Conservation (phyloP, 768 basidiomycete species). For the Lactifluus pinguis region DNA sequence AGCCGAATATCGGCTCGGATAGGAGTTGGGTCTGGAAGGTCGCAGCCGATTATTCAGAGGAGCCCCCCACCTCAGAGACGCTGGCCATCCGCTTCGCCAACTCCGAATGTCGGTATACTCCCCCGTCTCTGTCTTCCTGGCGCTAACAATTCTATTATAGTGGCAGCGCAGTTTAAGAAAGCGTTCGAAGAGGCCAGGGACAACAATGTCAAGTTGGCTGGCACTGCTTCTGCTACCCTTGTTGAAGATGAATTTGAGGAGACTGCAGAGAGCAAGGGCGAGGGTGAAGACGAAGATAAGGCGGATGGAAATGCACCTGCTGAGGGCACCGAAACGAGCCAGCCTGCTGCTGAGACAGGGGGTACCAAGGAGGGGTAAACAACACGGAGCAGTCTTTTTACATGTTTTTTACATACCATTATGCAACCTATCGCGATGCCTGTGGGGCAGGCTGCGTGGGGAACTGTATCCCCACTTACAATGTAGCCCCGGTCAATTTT, state of each 20-base stretch:
- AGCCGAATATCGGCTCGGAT: conserved; percentile 97
- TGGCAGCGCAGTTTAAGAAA: conserved; percentile 82
- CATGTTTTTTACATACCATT: conserved; percentile 19
- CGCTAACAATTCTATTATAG: conserved; percentile 27
- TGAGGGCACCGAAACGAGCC: conserved; percentile 20
- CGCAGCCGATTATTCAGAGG: conserved; percentile 88
- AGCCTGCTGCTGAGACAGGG: conserved; percentile 25
- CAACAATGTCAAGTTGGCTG: conserved; percentile 38
- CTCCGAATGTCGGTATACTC: conserved; percentile 65
- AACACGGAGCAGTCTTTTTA: neutral
- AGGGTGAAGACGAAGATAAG: conserved; percentile 23
- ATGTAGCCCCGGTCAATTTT: neutral
- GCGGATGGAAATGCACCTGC: conserved; percentile 22
- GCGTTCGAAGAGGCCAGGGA: conserved; percentile 82
- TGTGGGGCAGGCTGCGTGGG: neutral
- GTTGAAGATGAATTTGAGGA: conserved; percentile 28
- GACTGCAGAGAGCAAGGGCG: conserved; percentile 17
- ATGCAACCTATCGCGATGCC: conserved; percentile 3
- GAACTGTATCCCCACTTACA: conserved; percentile 5
- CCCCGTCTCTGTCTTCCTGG: neutral
- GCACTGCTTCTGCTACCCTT: conserved; percentile 22
- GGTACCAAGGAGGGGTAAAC: conserved; percentile 28
- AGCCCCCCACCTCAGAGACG: conserved; percentile 85
- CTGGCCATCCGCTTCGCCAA: conserved; percentile 98
- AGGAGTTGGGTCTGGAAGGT: conserved; percentile 99